phyloP scores from a whole-genome alignment of 768 basidiomycete genomes.

The Hygrophoropsis aurantiaca region DNA sequence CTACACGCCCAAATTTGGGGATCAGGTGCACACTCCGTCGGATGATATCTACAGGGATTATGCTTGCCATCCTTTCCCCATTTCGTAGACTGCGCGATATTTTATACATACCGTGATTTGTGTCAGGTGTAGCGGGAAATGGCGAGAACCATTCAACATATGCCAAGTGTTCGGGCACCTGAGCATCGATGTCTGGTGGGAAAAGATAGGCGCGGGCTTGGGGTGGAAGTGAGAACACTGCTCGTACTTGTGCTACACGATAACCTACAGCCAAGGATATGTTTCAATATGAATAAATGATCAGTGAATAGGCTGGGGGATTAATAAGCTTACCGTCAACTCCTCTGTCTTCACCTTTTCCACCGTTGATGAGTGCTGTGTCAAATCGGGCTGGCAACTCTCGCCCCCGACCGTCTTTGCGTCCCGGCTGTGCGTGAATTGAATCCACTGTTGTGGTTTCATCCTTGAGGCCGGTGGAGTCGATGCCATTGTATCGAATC shows the following conservation, averaged over 20 bases:
- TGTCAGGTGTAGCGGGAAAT: slow-evolving; percentile 10
- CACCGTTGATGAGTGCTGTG: slow-evolving; percentile 25
- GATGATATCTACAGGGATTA: slow-evolving; percentile 3
- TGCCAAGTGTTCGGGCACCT: slow-evolving; percentile 13
- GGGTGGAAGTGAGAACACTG: slow-evolving; percentile 6
- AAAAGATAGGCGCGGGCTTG: slow-evolving; percentile 13
- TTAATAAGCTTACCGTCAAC: slow-evolving; percentile 14
- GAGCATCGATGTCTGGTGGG: slow-evolving; percentile 9
- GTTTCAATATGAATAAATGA: no score
- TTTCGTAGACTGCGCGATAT: slow-evolving; percentile 1
- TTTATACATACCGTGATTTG: slow-evolving; percentile 7
- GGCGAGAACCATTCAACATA: slow-evolving; percentile 10
- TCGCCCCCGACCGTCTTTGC: slow-evolving; percentile 9
- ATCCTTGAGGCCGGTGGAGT: neutral
- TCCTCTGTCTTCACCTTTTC: slow-evolving; percentile 5
- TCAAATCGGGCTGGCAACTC: slow-evolving; percentile 40
- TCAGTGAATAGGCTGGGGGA: no score
- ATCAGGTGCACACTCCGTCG: slow-evolving; percentile 6
- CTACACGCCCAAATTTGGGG: slow-evolving; percentile 3
- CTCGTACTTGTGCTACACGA: no score
- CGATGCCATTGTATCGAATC: slow-evolving; percentile 29
- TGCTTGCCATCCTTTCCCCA: neutral
- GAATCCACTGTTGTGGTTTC: slow-evolving; percentile 20
- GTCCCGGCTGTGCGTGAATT: slow-evolving; percentile 32
- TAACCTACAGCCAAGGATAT: no score